These are phyloP conservation scores for Ordospora colligata DNA, from an alignment of 371 early-diverging fungal genomes.

Conservation along the genomic window DNA sequence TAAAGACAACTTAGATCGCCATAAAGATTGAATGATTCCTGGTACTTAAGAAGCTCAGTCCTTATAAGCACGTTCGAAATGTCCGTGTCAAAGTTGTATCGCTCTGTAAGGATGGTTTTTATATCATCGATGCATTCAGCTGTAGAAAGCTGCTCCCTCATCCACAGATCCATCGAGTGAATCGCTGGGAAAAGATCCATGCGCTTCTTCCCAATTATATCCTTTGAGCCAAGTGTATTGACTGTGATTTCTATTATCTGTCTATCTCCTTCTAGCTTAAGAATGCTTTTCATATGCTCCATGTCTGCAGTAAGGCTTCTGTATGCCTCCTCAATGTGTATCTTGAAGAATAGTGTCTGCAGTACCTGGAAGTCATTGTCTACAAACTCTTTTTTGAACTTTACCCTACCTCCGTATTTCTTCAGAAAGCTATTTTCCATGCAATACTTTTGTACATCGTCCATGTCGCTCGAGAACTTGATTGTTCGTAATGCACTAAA, in stretches of 20 bases:
- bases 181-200: conserved; percentile 37
- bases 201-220: conserved; percentile 35
- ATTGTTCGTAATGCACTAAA: conserved; percentile 53
- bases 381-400: conserved; percentile 45
- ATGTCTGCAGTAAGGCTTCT: conserved; percentile 16
- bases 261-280: conserved; percentile 55
- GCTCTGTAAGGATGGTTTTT: conserved; percentile 24
- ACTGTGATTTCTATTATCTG: conserved; percentile 55
- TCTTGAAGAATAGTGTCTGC: conserved; percentile 42
- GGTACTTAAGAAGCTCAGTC: conserved; percentile 41
- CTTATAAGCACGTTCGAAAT: conserved; percentile 16
- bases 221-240: conserved; percentile 31
- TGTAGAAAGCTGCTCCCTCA: conserved; percentile 8
- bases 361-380: conserved; percentile 47
- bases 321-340: conserved; percentile 34
- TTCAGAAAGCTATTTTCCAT: conserved; percentile 54
- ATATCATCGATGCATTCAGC: conserved; percentile 52
- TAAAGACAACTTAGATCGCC: conserved; percentile 63
- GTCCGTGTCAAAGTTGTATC: conserved; percentile 17
- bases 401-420: conserved; percentile 40
- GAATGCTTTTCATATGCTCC: conserved; percentile 43
- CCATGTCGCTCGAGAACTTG: conserved; percentile 50
- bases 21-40: conserved; percentile 49
- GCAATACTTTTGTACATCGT: conserved; percentile 56
- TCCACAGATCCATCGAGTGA: conserved; percentile 21